Evolutionary conservation across 495 filamentous ascomycete species (phyloP).

Genomic region (Aspergillus coremiiformis): DNA sequence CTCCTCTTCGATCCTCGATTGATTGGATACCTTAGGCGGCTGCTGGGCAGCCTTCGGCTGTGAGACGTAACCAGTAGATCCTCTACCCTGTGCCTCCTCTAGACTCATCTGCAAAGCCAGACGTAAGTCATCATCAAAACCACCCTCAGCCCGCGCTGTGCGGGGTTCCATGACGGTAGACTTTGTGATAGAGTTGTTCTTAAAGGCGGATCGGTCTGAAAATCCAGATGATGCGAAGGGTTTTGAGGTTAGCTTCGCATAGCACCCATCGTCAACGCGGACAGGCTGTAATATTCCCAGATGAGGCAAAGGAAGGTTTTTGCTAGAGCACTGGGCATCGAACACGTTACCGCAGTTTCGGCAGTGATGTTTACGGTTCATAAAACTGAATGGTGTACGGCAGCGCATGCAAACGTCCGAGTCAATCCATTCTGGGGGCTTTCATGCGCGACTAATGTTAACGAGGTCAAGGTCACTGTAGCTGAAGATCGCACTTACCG

Average conservation of each 20-base stretch:
- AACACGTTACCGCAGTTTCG: constrained; percentile 97
- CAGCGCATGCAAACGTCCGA: constrained; percentile 99
- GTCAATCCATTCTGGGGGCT: constrained; percentile 97
- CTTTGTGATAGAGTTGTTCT: constrained; percentile 47
- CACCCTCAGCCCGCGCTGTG: constrained; percentile 71
- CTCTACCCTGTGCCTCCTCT: constrained; percentile 80
- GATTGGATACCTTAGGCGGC: constrained; percentile 12
- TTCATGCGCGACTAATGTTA: not conserved
- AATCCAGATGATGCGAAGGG: constrained; percentile 33
- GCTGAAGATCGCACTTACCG: constrained; percentile 53
- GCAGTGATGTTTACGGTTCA: constrained; percentile 96
- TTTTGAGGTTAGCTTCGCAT: constrained; percentile 80
- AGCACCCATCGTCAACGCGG: constrained; percentile 94
- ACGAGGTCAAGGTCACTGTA: not conserved
- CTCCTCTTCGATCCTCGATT: constrained; percentile 26
- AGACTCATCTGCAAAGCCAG: constrained; percentile 91
- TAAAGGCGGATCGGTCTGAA: constrained; percentile 40
- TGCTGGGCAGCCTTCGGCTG: constrained; percentile 45
- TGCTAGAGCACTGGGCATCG: constrained; percentile 85
- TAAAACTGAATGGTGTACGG: constrained; percentile 90
- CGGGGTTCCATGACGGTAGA: constrained; percentile 76
- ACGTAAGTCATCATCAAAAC: constrained; percentile 93
- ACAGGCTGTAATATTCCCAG: constrained; percentile 88
- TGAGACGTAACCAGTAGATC: constrained; percentile 59
- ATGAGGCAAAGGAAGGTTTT: constrained; percentile 80